Conservation (phyloP, 2,329 filamentous ascomycete species). For the Amylocarpus encephaloides region DNA sequence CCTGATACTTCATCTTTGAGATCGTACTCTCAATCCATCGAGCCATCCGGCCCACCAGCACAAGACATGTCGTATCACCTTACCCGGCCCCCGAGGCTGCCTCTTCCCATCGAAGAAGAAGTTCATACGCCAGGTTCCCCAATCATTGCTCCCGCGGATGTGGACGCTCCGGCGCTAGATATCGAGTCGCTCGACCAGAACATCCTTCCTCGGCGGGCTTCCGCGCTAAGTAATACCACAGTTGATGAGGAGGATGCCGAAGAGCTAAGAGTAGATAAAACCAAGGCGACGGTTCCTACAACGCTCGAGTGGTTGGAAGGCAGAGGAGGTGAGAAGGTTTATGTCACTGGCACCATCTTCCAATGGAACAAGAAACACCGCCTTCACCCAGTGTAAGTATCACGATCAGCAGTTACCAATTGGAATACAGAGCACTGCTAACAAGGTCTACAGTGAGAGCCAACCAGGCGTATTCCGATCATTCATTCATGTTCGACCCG, state of each 20-base stretch:
- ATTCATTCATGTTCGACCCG: conserved; percentile 76
- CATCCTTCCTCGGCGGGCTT: conserved; percentile 44
- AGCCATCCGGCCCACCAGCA: conserved; percentile 39
- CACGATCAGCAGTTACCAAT: neutral
- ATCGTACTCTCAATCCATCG: conserved; percentile 42
- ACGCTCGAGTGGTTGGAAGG: conserved; percentile 70
- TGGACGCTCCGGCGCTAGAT: conserved; percentile 24
- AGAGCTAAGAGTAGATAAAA: conserved; percentile 69
- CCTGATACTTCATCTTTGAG: conserved; percentile 20
- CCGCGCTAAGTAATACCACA: conserved; percentile 54
- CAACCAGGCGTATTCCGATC: conserved; percentile 62
- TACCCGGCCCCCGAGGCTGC: conserved; percentile 75
- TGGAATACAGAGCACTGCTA: conserved; percentile 1
- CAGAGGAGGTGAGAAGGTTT: conserved; percentile 76
- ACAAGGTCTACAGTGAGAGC: conserved; percentile 32
- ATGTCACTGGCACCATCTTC: conserved; percentile 95
- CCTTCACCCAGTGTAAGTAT: conserved; percentile 69
- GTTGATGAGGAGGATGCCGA: conserved; percentile 78
- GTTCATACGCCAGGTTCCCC: conserved; percentile 84
- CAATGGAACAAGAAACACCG: conserved; percentile 95
- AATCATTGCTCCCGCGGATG: conserved; percentile 68
- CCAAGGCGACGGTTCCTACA: conserved; percentile 74
- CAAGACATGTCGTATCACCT: conserved; percentile 52
- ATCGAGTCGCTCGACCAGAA: conserved; percentile 44
- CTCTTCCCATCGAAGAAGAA: conserved; percentile 90